These are phyloP conservation scores for Penicillium fuscoglaucum DNA, from an alignment of 2,329 filamentous ascomycete species.

Conservation along the genomic window DNA sequence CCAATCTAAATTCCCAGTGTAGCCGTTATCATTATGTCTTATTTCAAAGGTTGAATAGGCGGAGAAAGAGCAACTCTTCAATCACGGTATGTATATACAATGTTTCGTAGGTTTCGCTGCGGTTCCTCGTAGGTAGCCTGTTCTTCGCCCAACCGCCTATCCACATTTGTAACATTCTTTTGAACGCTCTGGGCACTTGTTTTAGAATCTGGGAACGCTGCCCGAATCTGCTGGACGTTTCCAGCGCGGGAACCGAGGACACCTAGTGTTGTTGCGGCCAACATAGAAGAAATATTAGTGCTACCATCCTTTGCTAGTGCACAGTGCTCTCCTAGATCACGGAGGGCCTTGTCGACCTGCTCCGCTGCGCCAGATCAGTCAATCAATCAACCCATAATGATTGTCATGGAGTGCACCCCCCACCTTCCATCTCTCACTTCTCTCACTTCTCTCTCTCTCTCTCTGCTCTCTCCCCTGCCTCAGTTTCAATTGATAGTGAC, in stretches of 20 bases:
- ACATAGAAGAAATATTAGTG: neutral
- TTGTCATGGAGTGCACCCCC: too few relatives aligned
- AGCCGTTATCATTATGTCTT: too few relatives aligned
- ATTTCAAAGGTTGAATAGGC: too few relatives aligned
- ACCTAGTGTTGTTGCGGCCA: neutral
- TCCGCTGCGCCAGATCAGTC: neutral
- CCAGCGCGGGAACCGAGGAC: neutral
- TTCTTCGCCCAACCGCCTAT: too few relatives aligned
- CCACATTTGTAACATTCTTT: too few relatives aligned
- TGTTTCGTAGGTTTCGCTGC: too few relatives aligned
- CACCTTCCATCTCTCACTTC: too few relatives aligned
- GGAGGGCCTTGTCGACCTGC: neutral
- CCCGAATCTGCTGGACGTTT: neutral
- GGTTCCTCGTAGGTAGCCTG: too few relatives aligned
- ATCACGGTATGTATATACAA: too few relatives aligned
- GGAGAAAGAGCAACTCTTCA: too few relatives aligned
- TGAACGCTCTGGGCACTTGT: neutral
- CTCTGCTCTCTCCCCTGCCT: neutral
- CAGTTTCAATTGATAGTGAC: neutral
- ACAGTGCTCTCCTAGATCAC: neutral
- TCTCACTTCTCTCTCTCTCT: neutral
- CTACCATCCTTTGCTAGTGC: constrained; percentile 8
- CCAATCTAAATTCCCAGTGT: too few relatives aligned
- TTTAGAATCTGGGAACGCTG: neutral
- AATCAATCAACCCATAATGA: too few relatives aligned